These are phyloP conservation scores for Gamsiella multidivaricata DNA, from an alignment of 192 early-diverging fungal genomes.

Conservation along the genomic window DNA sequence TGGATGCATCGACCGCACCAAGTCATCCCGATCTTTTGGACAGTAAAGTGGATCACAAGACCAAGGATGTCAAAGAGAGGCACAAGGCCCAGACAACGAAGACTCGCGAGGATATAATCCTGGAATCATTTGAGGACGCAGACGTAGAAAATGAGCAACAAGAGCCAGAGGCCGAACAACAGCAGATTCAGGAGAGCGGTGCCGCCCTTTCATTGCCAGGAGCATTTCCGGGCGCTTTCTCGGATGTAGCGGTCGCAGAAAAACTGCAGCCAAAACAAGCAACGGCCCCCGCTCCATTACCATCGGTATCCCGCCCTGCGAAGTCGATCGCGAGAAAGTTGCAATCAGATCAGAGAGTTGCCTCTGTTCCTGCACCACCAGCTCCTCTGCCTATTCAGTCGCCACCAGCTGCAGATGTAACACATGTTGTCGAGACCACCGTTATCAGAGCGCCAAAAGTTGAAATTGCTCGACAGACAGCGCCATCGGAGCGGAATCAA, in stretches of 20 bases:
- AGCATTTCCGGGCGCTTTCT: no score
- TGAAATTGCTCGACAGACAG: not conserved
- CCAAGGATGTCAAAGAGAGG: not conserved
- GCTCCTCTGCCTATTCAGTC: no score
- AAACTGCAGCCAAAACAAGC: no score
- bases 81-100: not conserved
- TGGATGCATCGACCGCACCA: not conserved
- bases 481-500: not conserved
- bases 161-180: not conserved
- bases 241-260: no score
- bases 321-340: not conserved
- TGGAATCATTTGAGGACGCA: not conserved
- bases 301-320: no score
- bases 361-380: no score
- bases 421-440: not conserved
- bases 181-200: not conserved
- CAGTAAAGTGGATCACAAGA: no score
- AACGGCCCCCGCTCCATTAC: no score
- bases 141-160: not conserved
- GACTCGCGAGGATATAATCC: slow-evolving; percentile 15
- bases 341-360: no score
- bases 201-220: not conserved
- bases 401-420: not conserved
- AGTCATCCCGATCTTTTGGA: no score
- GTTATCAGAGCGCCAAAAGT: not conserved